Percentiles rank a stretch among this genome's conserved stretches.
Evolutionary conservation across 371 early-diverging fungal species (phyloP).

Genomic region (Mortierella sp.): DNA sequence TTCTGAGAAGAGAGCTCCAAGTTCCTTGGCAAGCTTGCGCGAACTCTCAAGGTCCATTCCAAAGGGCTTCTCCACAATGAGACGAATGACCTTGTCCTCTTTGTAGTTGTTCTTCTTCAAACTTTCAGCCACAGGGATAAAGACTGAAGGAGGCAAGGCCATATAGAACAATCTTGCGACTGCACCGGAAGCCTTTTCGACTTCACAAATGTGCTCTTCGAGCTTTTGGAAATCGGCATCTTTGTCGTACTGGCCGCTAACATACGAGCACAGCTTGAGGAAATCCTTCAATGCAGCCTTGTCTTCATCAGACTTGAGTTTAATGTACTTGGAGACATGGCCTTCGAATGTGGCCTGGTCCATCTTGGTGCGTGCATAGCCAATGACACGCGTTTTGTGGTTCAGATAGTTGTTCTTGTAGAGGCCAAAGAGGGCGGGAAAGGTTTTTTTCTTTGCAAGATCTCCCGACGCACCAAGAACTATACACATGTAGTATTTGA

Average conservation of each 20-base stretch:
- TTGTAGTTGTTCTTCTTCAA: conserved; percentile 76
- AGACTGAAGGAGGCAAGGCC: conserved; percentile 98
- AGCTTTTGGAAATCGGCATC: conserved; percentile 78
- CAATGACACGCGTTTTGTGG: conserved; percentile 83
- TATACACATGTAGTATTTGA: conserved; percentile 12
- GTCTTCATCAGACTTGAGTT: conserved; percentile 71
- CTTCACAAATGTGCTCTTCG: conserved; percentile 65
- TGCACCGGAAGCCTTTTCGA: conserved; percentile 65
- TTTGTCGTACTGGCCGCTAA: conserved; percentile 92
- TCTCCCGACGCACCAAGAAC: conserved; percentile 96
- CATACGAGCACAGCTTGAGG: conserved; percentile 83
- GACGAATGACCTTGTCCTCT: conserved; percentile 67
- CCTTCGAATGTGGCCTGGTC: conserved; percentile 80
- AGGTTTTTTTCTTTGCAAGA: conserved; percentile 98
- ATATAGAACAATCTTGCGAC: conserved; percentile 91
- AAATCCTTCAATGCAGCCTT: conserved; percentile 75
- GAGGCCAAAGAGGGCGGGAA: conserved; percentile 95
- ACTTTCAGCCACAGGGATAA: conserved; percentile 84
- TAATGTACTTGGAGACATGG: conserved; percentile 79
- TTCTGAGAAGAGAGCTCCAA: conserved; percentile 85
- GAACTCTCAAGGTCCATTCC: conserved; percentile 93
- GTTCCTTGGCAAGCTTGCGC: conserved; percentile 71
- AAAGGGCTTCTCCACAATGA: conserved; percentile 99
- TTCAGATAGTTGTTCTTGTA: conserved; percentile 85
- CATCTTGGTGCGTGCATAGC: conserved; percentile 95